Evolutionary conservation across 129 eudicot genomes (phyloP), one percentile per base, ranked within the genome.

Genomic region (Flaveria bidentis): DNA sequence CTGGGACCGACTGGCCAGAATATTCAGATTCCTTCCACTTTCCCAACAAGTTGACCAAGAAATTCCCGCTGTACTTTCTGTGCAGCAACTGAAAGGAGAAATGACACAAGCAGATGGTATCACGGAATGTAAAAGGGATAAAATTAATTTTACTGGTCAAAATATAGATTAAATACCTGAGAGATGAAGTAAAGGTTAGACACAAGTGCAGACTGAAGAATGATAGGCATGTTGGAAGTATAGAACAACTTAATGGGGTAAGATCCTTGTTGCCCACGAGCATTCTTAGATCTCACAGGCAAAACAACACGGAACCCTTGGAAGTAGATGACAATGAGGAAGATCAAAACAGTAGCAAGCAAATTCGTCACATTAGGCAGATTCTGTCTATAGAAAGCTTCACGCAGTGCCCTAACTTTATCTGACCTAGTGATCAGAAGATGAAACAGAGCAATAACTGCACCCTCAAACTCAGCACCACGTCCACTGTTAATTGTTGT

Each of bases 151-250:
- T 22, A 44, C 14, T 3, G 10, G 15, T 39, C 42, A 10, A 46
- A n/a, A 45, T 23, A 68, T 67, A 67, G 51, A 13, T 33, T 5
- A 0, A 4, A 26, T 85, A 92, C 96, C 96, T 92, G 97, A 30
- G 97, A 89, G 82, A 91, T 91, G 68, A 91, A 89, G 79, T 91
- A 91, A 53, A 89, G 87, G 80, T 89, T 91, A 76, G 97, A 87
- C n/a, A 91, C 97, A 75, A 91, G 96, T 36, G 97, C 96, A 75
- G 96, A 91, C 42, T 89, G 97, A 56, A 91, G 85, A 80, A 91
- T 91, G 66, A 91, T 91, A 7, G 97, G 97, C 97, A 89, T 92
- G 82, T 89, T 89, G 66, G 97, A 89, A 70, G 97, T 91, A 87
- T 91, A 91, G 75, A 91, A 91, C 65, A 91, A 73, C 85, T 91